Conservation (phyloP, 768 basidiomycete species). For the Boletellus ananiceps region DNA sequence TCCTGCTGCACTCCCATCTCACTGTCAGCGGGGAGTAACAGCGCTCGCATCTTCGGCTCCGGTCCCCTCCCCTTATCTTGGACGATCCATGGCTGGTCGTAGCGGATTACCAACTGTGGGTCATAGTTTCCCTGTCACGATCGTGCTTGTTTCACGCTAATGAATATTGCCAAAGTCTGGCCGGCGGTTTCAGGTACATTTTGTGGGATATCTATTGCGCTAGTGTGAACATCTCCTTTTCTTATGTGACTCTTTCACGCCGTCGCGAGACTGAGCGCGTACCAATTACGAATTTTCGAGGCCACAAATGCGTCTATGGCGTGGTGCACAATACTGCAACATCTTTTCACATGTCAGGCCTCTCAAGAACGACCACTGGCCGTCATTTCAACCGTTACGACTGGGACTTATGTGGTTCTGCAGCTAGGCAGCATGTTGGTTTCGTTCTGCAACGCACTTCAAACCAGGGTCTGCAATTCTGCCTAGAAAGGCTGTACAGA, state of each 20-base stretch:
- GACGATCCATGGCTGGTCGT: not conserved
- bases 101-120: not conserved
- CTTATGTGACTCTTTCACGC: not conserved
- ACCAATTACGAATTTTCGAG: not conserved
- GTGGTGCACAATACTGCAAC: not conserved
- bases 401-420: too few relatives aligned
- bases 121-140: not conserved
- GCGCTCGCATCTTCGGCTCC: too few relatives aligned
- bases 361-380: too few relatives aligned
- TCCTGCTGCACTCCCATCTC: conserved; percentile 1
- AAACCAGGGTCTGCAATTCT: too few relatives aligned
- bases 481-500: too few relatives aligned
- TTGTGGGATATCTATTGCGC: not conserved
- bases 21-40: not conserved
- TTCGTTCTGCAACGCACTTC: too few relatives aligned
- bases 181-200: not conserved
- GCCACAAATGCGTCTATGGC: not conserved
- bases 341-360: too few relatives aligned
- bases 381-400: too few relatives aligned
- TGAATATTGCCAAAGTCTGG: not conserved
- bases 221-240: not conserved
- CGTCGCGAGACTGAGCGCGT: not conserved
- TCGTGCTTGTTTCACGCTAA: not conserved
- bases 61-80: too few relatives aligned
- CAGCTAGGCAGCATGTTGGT: too few relatives aligned